Conservation (phyloP, 768 basidiomycete species). For the Mycena maculata region DNA sequence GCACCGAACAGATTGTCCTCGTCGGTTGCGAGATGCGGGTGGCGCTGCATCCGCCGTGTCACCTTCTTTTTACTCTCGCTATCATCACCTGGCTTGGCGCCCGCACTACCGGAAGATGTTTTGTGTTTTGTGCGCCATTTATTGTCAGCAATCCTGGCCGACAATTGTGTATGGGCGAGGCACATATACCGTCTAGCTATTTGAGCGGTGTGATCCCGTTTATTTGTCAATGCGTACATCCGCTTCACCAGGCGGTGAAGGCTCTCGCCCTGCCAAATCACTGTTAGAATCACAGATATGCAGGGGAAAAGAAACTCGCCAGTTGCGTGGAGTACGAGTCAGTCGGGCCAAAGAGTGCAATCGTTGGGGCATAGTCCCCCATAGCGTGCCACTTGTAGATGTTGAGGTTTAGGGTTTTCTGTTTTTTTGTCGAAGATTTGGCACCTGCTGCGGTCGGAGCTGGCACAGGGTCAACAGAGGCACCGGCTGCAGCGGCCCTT, state of each 20-base stretch:
- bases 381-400: too few species aligned
- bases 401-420: too few species aligned
- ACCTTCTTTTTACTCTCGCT: constrained; percentile 18
- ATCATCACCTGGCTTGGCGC: constrained; percentile 15
- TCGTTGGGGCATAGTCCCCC: too few species aligned
- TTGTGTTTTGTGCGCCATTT: background rate
- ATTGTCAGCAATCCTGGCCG: background rate
- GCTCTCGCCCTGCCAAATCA: too few species aligned
- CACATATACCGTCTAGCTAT: constrained; percentile 42
- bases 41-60: too few species aligned
- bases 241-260: too few species aligned
- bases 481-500: constrained; percentile 32
- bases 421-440: background rate
- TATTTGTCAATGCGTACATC: too few species aligned
- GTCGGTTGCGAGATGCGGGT: too few species aligned
- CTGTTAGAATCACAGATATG: background rate
- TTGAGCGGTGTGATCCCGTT: constrained; percentile 41
- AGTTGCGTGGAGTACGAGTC: constrained; percentile 29
- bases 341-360: too few species aligned
- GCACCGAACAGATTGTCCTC: constrained; percentile 15
- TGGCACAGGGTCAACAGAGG: background rate
- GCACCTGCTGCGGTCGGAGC: background rate
- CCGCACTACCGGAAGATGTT: background rate
- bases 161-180: background rate
- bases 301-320: constrained; percentile 31